phyloP scores from a whole-genome alignment of 768 basidiomycete genomes.

The Rhodotorula toruloides region DNA sequence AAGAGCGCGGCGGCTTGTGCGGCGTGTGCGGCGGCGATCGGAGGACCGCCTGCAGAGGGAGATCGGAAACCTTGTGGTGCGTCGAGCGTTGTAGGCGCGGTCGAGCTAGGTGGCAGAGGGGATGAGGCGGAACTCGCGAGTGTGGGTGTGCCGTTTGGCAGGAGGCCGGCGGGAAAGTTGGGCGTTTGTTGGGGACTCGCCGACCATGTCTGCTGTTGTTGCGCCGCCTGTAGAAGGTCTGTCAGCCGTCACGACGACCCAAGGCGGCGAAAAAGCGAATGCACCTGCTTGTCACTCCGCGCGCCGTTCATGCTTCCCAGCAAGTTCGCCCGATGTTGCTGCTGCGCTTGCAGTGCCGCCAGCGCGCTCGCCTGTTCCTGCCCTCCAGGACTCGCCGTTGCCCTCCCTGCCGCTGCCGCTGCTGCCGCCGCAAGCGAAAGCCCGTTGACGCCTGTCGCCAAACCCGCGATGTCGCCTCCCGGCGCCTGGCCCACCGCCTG shows the following conservation, averaged over 20 bases:
- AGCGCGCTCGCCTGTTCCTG: conserved; percentile 39
- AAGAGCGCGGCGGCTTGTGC: conserved; percentile 26
- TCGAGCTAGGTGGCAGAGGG: conserved; percentile 4
- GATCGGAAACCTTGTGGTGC: no score
- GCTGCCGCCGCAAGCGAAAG: conserved; percentile 19
- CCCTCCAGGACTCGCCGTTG: background rate
- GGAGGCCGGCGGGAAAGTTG: conserved; percentile 10
- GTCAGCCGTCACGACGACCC: no score
- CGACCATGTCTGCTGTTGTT: conserved; percentile 15
- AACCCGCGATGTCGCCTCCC: background rate
- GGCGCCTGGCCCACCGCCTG: conserved; percentile 7
- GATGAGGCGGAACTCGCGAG: conserved; percentile 15
- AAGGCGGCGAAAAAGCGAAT: background rate
- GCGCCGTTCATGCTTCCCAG: conserved; percentile 35
- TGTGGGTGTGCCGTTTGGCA: conserved; percentile 17
- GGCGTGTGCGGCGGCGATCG: conserved; percentile 40
- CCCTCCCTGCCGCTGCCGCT: background rate
- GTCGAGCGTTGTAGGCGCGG: background rate
- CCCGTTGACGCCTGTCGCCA: conserved; percentile 22
- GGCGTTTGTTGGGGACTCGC: conserved; percentile 18
- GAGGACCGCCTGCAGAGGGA: conserved; percentile 12
- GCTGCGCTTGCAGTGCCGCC: conserved; percentile 34
- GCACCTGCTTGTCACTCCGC: conserved; percentile 18
- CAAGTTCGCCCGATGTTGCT: conserved; percentile 33
- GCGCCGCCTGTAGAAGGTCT: background rate